A percentile compares a stretch with the other conserved stretches of the same genome.
These are phyloP conservation scores for Hygrophoropsis aurantiaca DNA, from an alignment of 768 basidiomycete genomes.

Conservation along the genomic window DNA sequence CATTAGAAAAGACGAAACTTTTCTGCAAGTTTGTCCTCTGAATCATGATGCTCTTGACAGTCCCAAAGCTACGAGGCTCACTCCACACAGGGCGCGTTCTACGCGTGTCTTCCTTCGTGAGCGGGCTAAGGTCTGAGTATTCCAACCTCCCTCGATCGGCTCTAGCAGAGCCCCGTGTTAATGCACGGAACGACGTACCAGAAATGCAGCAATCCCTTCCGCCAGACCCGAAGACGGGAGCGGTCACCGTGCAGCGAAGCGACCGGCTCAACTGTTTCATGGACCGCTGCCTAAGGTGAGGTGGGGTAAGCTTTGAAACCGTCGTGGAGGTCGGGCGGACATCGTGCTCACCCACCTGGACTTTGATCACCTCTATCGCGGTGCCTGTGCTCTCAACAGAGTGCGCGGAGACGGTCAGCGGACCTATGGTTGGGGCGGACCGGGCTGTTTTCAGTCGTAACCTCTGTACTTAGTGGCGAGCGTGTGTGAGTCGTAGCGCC, in stretches of 20 bases:
- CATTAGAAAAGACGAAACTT: too few relatives aligned
- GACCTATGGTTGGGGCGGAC: background rate
- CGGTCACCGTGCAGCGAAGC: too few relatives aligned
- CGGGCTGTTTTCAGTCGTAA: background rate
- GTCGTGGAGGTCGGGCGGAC: constrained; percentile 26
- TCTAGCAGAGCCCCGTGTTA: constrained; percentile 25
- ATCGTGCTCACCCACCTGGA: too few relatives aligned
- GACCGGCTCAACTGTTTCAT: too few relatives aligned
- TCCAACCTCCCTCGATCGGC: constrained; percentile 28
- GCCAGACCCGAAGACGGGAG: background rate
- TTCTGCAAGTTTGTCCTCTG: background rate
- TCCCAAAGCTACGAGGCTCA: constrained; percentile 31
- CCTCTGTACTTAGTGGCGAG: background rate
- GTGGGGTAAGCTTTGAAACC: constrained; percentile 26
- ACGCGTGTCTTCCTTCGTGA: constrained; percentile 23
- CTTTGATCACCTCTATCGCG: constrained; percentile 13
- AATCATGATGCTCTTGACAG: constrained; percentile 6
- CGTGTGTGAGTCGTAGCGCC: background rate
- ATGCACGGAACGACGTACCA: constrained; percentile 28
- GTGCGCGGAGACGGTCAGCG: background rate
- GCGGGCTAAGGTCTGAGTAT: constrained; percentile 34
- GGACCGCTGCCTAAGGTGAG: constrained; percentile 2
- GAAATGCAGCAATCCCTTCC: constrained; percentile 21
- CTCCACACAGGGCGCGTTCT: constrained; percentile 22
- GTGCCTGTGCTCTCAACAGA: constrained; percentile 7